These are phyloP conservation scores for Daldinia decipiens DNA, from an alignment of 495 filamentous ascomycete species.

Conservation along the genomic window DNA sequence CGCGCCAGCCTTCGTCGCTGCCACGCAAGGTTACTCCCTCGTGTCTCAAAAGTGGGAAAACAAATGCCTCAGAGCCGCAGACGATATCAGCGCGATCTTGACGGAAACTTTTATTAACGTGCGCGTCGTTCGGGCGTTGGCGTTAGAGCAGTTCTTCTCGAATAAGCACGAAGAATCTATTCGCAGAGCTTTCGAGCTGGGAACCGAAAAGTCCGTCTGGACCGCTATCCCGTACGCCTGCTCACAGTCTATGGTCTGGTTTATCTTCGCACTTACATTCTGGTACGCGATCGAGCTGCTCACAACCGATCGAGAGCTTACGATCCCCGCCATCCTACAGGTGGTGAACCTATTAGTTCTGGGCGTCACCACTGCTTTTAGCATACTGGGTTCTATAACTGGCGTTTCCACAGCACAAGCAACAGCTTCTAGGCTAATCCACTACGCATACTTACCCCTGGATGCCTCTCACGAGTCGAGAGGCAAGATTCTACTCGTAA, in stretches of 20 bases:
- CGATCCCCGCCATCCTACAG: constrained; percentile 69
- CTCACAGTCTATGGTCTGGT: constrained; percentile 73
- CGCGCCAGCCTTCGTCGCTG: constrained; percentile 72
- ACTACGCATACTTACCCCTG: constrained; percentile 67
- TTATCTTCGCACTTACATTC: constrained; percentile 83
- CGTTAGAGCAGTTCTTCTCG: constrained; percentile 79
- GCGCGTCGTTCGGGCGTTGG: constrained; percentile 80
- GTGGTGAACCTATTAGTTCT: constrained; percentile 88
- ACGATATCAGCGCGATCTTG: constrained; percentile 66
- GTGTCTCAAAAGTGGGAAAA: constrained; percentile 77
- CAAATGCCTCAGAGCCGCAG: constrained; percentile 68
- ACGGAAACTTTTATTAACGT: constrained; percentile 86
- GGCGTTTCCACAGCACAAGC: constrained; percentile 79
- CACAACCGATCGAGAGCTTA: constrained; percentile 53
- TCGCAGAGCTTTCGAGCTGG: constrained; percentile 60
- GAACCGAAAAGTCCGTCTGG: constrained; percentile 68
- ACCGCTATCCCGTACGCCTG: constrained; percentile 80
- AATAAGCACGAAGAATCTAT: constrained; percentile 68
- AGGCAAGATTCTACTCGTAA: constrained; percentile 54
- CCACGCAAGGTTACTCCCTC: constrained; percentile 69
- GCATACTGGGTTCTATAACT: constrained; percentile 77
- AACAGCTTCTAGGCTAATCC: constrained; percentile 77
- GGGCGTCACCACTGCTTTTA: constrained; percentile 75
- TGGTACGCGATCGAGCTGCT: constrained; percentile 80
- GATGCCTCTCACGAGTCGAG: constrained; percentile 71